phyloP scores from a whole-genome alignment of 1,284 basidiomycete species.

The Leccinum solheimii region DNA sequence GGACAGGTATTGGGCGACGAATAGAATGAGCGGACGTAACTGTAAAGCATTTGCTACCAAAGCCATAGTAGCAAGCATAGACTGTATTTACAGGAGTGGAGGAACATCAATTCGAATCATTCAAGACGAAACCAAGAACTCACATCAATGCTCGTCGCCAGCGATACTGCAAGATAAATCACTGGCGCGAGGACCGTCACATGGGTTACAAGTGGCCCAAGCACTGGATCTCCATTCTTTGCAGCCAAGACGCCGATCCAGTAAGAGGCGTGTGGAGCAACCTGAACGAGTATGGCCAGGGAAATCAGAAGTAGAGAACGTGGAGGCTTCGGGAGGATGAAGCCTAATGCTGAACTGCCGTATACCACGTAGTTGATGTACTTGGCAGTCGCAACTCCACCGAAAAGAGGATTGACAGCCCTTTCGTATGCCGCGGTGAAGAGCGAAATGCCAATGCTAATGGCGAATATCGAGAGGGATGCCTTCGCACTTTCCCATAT shows the following conservation, averaged over 20 bases:
- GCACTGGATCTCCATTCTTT: slow-evolving; percentile 49
- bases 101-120: neutral
- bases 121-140: slow-evolving; percentile 22
- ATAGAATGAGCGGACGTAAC: slow-evolving; percentile 25
- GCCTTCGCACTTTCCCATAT: slow-evolving; percentile 18
- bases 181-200: slow-evolving; percentile 54
- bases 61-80: slow-evolving; percentile 17
- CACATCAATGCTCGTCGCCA: slow-evolving; percentile 47
- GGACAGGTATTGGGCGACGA: slow-evolving; percentile 18
- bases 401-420: slow-evolving; percentile 48
- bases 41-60: slow-evolving; percentile 28
- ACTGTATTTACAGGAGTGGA: slow-evolving; percentile 11
- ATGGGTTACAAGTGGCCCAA: slow-evolving; percentile 63
- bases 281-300: slow-evolving; percentile 48
- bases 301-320: slow-evolving; percentile 37
- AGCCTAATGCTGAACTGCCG: slow-evolving; percentile 37
- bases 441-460: slow-evolving; percentile 40
- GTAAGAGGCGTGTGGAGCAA: slow-evolving; percentile 62
- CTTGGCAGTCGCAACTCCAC: slow-evolving; percentile 36
- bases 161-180: slow-evolving; percentile 41
- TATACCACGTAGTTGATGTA: slow-evolving; percentile 43
- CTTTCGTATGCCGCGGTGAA: slow-evolving; percentile 43
- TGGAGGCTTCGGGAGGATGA: slow-evolving; percentile 38
- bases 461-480: slow-evolving; percentile 32
- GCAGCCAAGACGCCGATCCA: slow-evolving; percentile 60